These are phyloP conservation scores for Rhodotorula glutinis DNA, from an alignment of 1,284 basidiomycete genomes.

Conservation along the genomic window DNA sequence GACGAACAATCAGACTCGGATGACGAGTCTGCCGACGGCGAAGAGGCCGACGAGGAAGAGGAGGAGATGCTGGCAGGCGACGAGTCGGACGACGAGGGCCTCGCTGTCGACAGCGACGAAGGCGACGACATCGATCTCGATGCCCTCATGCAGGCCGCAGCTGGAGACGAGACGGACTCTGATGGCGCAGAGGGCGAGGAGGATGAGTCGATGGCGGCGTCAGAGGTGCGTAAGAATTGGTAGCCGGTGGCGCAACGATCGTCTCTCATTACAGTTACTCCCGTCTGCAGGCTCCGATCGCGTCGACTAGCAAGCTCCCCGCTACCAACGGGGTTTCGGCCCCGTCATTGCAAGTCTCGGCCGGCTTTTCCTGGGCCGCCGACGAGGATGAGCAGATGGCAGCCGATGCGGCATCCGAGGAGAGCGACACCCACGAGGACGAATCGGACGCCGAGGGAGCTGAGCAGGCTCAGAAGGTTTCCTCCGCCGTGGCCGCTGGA, in stretches of 20 bases:
- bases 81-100: conserved; percentile 36
- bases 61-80: conserved; percentile 55
- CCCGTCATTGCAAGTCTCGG: conserved; percentile 48
- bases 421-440: conserved; percentile 33
- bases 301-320: conserved; percentile 38
- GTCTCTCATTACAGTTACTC: not conserved
- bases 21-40: not conserved
- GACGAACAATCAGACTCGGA: conserved; percentile 19
- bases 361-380: conserved; percentile 57
- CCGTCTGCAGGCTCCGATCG: conserved; percentile 24
- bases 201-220: conserved; percentile 34
- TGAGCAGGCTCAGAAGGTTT: conserved; percentile 42
- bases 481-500: conserved; percentile 55
- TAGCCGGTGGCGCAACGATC: not conserved
- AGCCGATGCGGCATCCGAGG: conserved; percentile 37
- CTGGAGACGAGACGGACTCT: not conserved
- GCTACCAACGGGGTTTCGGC: conserved; percentile 20
- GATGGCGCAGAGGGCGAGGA: conserved; percentile 47
- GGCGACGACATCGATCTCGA: conserved; percentile 40
- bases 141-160: conserved; percentile 11
- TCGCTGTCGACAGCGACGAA: conserved; percentile 44
- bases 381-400: conserved; percentile 45
- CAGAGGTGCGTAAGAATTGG: conserved; percentile 31
- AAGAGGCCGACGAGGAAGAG: conserved; percentile 26
- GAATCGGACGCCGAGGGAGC: conserved; percentile 44